Evolutionary conservation across 106 monocot genomes (phyloP), one percentile per base, ranked within the genome.

Genomic region (Allium cepa): DNA sequence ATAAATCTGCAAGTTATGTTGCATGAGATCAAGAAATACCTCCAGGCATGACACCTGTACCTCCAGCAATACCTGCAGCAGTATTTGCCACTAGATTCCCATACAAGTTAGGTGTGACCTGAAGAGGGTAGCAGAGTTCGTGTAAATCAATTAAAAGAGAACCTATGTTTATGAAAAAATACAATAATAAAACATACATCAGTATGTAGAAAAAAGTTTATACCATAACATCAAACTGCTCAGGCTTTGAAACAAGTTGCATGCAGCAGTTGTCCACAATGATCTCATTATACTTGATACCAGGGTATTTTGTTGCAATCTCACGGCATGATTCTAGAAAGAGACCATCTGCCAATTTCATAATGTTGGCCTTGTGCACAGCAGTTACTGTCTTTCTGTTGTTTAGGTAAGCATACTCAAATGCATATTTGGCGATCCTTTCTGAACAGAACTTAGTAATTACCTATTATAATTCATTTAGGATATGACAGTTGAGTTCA

Each of bases 151-250:
- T 12, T 55, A 12, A 55, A 55, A 7, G 53, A 55, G n/a, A 36
- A 12, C 16, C 8, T 11, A 46, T 15, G 14, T 36, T 62, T 10
- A 13, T 1, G 0, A 46, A 2, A 46, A 45, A 62, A 36, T 14
- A 62, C 13, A 62, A 26, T 13, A 46, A 15, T 3, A 46, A 62
- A 62, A 62, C 28, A 46, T 45, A 46, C 7, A 60, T 60, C 5
- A 36, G 36, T 36, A 5, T 22, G 36, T 36, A 36, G 36, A 36
- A 36, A 36, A 36, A 62, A 12, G 7, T 11, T n/a, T 64, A 69
- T 71, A 83, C 83, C 83, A 83, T 83, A 17, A 83, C 83, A 72
- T 83, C 83, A 72, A 83, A 83, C 52, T 83, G 83, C 67, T 83
- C 83, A 58, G 83, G 83, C 71, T 83, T 83, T 46, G 83, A 75